Evolutionary conservation across 768 basidiomycete genomes (phyloP), one percentile per base, ranked within the genome.

Genomic region (Mycena rebaudengoi): DNA sequence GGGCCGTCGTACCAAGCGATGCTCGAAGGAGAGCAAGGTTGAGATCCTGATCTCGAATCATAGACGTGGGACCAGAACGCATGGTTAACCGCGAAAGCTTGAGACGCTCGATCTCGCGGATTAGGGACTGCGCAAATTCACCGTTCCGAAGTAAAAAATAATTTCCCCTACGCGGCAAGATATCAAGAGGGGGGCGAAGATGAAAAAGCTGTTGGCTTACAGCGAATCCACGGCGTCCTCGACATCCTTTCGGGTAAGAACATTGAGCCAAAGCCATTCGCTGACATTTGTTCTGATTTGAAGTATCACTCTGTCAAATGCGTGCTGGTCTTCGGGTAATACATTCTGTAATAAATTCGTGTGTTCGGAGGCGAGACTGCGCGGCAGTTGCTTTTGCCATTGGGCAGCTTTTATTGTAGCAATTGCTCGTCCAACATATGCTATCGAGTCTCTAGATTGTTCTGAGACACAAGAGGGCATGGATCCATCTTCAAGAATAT

Each of bases 181-280:
- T 54, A 26, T 33, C 56, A 60, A 33, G 37, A 45, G 33, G 12
- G 37, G 37, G 44, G n/a, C n/a, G n/a, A 21, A 57, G 39, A 46
- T 43, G 40, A 30, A 29, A 37, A 32, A 54, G 11, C 4, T 7
- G 25, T 30, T 21, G 1, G 78, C 92, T 73, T 75, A 95, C 95
- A 96, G 73, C 13, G 93, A 91, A 68, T 95, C 88, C 20, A 97
- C 87, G 0, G 95, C 91, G 23, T 91, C 91, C 65, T 91, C 89
- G 1, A 96, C 90, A 64, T 95, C 94, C 68, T 87, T 85, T 70
- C 85, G 84, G 2, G 94, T 96, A 52, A 98, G 80, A 35, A 97
- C 90, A 70, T 96, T 94, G 23, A 88, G 75, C 96, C 95, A 98
- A 1, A 98, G 80, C 95, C 95, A 98, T 81, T 98, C 96, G 72